Evolutionary conservation across 805 yeast species (phyloP).

Genomic region (Wickerhamomyces queroliae): DNA sequence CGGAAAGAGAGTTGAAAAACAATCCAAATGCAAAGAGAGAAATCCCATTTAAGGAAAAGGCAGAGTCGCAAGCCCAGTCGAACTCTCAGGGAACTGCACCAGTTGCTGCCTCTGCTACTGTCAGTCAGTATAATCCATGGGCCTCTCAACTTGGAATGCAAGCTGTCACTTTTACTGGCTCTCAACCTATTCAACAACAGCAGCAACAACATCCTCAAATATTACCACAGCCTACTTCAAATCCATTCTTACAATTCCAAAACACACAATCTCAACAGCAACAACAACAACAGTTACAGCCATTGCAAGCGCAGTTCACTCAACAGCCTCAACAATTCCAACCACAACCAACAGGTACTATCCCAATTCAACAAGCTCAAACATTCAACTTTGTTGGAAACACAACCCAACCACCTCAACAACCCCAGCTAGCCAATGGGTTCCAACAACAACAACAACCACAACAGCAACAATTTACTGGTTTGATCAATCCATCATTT

Average conservation of each 20-base stretch:
- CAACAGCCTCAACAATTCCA: slow-evolving; percentile 6
- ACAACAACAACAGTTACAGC: slow-evolving; percentile 12
- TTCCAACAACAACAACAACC: slow-evolving; percentile 5
- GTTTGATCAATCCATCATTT: slow-evolving; percentile 25
- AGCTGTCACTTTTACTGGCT: slow-evolving; percentile 13
- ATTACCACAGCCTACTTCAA: slow-evolving; percentile 16
- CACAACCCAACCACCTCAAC: not conserved
- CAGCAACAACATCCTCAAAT: slow-evolving; percentile 16
- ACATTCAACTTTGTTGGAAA: not conserved
- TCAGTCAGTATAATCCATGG: slow-evolving; percentile 9
- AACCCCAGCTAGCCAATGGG: not conserved
- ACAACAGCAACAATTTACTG: slow-evolving; percentile 7
- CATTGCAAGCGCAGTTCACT: slow-evolving; percentile 9
- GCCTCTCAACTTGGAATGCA: slow-evolving; percentile 27
- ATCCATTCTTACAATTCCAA: slow-evolving; percentile 18
- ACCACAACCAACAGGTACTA: slow-evolving; percentile 2
- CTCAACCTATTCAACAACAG: slow-evolving; percentile 8
- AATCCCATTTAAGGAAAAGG: slow-evolving; percentile 13
- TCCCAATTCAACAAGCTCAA: not conserved
- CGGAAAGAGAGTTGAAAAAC: slow-evolving; percentile 49
- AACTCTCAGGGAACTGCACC: slow-evolving; percentile 18
- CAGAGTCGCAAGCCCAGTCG: too few relatives aligned
- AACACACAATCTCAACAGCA: slow-evolving; percentile 11
- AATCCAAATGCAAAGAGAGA: slow-evolving; percentile 19
- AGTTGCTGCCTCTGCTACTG: not conserved